Evolutionary conservation across 2,329 filamentous ascomycete species (phyloP), one percentile per base, ranked within the genome.

Genomic region (Sporothrix phasma): DNA sequence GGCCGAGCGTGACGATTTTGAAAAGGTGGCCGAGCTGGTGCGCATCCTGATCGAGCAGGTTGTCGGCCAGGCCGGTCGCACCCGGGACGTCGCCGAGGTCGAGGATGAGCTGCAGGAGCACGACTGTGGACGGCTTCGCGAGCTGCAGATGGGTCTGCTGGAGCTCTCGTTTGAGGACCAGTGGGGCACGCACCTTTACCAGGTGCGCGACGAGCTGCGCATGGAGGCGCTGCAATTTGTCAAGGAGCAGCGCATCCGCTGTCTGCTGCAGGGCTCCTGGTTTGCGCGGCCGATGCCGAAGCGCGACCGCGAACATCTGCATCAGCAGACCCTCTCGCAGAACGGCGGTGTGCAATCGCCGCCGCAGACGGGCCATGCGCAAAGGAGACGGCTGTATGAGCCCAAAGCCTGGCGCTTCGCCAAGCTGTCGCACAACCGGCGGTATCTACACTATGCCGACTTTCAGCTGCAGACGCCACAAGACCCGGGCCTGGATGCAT

Each of bases 211-310:
- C 63, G 91, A 96, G 74, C 81, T 97, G 51, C 89, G 90, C 69
- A 87, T 93, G 70, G 94, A 99, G 75, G 92, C 93, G 11, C 78
- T 97, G 62, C 90, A 96, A 71, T 99, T 99, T 72, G 90, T 97
- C 75, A 97, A 96, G 75, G 94, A 99, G 76, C 94, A 99, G 75
- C 86, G 94, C 43, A 89, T 97, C 66, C 84, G 94, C 62, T 97
- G 92, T 72, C 79, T 99, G 45, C 82, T 97, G 3, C 84, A 90
- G 69, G 94, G 94, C 6, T 87, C 89, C 10, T 99, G 94, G 94
- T 99, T 97, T 77, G 74, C 78, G 73, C 76, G 81, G 74, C 74
- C 81, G 5, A 71, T 75, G 11, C 73, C 77, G 60, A 75, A 71
- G 67, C 73, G 75, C 58, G 73, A 76, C 58, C 73, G 74, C 60